Evolutionary conservation across 768 basidiomycete species (phyloP).

Genomic region (Hygrocybe punicea): DNA sequence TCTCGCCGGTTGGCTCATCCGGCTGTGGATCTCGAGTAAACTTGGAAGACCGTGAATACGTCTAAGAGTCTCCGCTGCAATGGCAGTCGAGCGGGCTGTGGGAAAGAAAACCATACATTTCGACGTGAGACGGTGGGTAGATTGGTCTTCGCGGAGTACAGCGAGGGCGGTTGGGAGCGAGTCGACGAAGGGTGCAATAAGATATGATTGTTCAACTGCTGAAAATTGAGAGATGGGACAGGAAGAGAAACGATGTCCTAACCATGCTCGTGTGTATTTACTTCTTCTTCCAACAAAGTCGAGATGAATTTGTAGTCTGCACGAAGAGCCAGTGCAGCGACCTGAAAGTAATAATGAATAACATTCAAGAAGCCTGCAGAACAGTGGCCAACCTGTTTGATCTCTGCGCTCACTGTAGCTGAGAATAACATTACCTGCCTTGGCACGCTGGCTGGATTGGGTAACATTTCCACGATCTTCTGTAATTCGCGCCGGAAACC

Average conservation of each 20-base stretch:
- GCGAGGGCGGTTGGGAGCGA: constrained; percentile 42
- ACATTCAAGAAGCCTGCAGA: too few relatives aligned
- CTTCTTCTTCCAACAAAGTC: constrained; percentile 55
- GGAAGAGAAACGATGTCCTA: constrained; percentile 7
- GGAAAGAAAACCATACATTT: constrained; percentile 63
- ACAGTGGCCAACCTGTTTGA: constrained; percentile 44
- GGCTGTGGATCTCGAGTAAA: constrained; percentile 55
- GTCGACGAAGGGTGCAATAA: constrained; percentile 42
- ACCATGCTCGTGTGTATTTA: constrained; percentile 62
- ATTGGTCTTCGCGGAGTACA: constrained; percentile 36
- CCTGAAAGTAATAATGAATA: constrained; percentile 5
- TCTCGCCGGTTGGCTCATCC: constrained; percentile 50
- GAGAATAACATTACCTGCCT: constrained; percentile 70
- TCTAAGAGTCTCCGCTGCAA: constrained; percentile 37
- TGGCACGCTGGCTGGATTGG: constrained; percentile 45
- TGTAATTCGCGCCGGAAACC: constrained; percentile 69
- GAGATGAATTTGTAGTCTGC: constrained; percentile 48
- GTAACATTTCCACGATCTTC: constrained; percentile 50
- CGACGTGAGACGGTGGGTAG: constrained; percentile 28
- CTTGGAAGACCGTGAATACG: constrained; percentile 32
- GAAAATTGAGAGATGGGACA: not conserved
- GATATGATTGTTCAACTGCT: constrained; percentile 46
- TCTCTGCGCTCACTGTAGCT: constrained; percentile 70
- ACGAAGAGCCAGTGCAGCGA: constrained; percentile 23
- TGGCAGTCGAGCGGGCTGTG: constrained; percentile 57